Evolutionary conservation across 2,329 filamentous ascomycete species (phyloP).

Genomic region (Purpureocillium takamizusanense): DNA sequence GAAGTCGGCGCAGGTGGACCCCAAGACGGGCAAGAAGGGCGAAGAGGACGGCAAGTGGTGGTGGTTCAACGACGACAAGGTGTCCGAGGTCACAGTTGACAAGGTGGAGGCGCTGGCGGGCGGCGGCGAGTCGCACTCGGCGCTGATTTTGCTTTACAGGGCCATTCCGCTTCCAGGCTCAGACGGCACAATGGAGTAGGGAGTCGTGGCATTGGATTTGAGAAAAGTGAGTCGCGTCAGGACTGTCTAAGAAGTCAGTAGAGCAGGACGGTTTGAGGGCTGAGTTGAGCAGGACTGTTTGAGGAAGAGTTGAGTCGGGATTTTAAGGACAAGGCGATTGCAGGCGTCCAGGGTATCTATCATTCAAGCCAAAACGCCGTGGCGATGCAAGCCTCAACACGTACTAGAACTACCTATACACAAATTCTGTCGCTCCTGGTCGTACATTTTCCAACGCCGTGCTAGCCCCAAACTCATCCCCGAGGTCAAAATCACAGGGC

Average conservation of each 20-base stretch:
- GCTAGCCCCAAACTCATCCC: no score
- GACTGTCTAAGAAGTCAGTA: no score
- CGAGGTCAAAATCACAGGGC: no score
- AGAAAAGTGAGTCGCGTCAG: no score
- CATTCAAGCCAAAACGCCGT: slow-evolving; percentile 3
- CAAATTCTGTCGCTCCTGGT: no score
- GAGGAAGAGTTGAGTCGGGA: no score
- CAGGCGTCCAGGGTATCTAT: slow-evolving; percentile 1
- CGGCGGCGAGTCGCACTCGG: slow-evolving; percentile 80
- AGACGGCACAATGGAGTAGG: slow-evolving; percentile 30
- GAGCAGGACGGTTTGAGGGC: no score
- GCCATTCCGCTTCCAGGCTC: slow-evolving; percentile 59
- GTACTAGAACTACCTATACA: no score
- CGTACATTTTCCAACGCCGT: no score
- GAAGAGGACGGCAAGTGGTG: slow-evolving; percentile 95
- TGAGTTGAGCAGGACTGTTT: no score
- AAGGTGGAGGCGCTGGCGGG: slow-evolving; percentile 87
- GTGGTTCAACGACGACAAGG: slow-evolving; percentile 99
- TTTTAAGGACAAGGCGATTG: no score
- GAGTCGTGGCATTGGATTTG: no score
- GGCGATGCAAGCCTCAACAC: not conserved
- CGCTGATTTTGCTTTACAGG: slow-evolving; percentile 70
- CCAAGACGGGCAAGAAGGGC: slow-evolving; percentile 65
- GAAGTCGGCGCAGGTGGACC: slow-evolving; percentile 67
- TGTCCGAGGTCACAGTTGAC: slow-evolving; percentile 81